phyloP scores from a whole-genome alignment of 192 early-diverging fungal genomes.

The Entophlyctis helioformis region DNA sequence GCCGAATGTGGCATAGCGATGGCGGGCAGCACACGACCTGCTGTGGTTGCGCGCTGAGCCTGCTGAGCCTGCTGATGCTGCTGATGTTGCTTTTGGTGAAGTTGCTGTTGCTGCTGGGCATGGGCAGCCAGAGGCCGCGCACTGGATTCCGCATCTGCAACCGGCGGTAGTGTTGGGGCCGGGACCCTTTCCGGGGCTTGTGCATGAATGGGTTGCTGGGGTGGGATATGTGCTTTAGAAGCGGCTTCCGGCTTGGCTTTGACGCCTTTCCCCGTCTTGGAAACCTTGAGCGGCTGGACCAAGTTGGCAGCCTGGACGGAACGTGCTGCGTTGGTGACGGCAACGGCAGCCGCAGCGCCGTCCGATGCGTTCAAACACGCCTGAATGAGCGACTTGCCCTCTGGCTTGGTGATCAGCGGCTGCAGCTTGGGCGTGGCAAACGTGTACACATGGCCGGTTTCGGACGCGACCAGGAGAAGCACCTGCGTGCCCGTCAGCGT shows the following conservation, averaged over 20 bases:
- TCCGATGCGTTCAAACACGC: slow-evolving; percentile 85
- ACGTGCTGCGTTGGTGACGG: not conserved
- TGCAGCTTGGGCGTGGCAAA: slow-evolving; percentile 90
- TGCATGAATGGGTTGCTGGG: too few relatives aligned
- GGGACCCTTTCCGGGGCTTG: too few relatives aligned
- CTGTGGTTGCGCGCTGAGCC: too few relatives aligned
- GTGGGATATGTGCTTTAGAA: too few relatives aligned
- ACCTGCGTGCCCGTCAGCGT: slow-evolving; percentile 93
- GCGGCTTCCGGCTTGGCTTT: too few relatives aligned
- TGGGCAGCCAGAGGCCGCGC: not conserved
- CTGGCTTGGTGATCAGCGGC: slow-evolving; percentile 79
- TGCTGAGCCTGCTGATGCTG: slow-evolving; percentile 6
- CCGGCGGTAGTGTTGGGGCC: too few relatives aligned
- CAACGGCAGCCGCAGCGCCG: slow-evolving; percentile 36
- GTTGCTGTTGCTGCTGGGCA: slow-evolving; percentile 11
- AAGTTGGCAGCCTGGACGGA: too few relatives aligned
- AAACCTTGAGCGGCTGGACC: not conserved
- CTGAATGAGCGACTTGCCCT: slow-evolving; percentile 90
- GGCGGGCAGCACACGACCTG: too few relatives aligned
- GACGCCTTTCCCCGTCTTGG: not conserved
- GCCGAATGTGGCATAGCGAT: too few relatives aligned
- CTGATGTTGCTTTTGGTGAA: slow-evolving; percentile 13
- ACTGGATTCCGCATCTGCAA: not conserved
- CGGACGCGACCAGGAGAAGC: slow-evolving; percentile 81
- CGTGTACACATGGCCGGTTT: slow-evolving; percentile 90